Base-by-base conservation (phyloP, 129 eudicot genomes). In the Calendula officinalis region DNA sequence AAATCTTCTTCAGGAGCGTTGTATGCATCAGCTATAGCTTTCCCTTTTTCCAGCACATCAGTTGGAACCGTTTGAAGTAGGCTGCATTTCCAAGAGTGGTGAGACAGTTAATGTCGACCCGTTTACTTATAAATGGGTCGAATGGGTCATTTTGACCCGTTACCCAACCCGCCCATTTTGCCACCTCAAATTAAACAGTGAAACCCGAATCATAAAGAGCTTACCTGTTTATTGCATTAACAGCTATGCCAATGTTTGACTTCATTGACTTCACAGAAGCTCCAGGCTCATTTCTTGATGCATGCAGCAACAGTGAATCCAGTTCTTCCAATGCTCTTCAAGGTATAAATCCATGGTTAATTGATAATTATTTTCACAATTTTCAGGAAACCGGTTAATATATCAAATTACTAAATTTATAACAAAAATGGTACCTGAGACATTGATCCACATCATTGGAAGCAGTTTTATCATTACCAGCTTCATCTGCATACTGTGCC, bases 281-380 rank as follows among this genome's bases (percentile, higher is more conserved):
- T 48, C 60, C 78, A 41, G 78, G 77, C 44, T 83, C 86, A 37
- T 83, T 88, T 78, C 94, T 85, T 59, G 96, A 80, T 43, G 96
- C 98, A 56, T 68, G 82, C 35, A 91, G 76, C 62, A 91, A 84
- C 81, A 87, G 62, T 36, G 91, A 87, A 75, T 91, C 96, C 13
- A 87, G 86, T 72, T 88, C 96, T 80, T 87, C 98, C 85, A 87
- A 67, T 7, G 98, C 94, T 52, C 98, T 91, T 48, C 68, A 68
- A 71, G 56, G 46, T 38, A 65, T 16, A 71, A 65, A 63, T 5
- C n/a, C 52, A 12, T 5, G 43, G 32, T 0, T 5, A 55, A 10
- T 5, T 22, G 2, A 22, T 22, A 22, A 22, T 22, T 22, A 22
- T 22, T 22, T 22, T 22, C 30, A 22, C 30, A 22, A 22, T 22